A percentile compares a stretch with the other conserved stretches of the same genome.
Evolutionary conservation across 75 land plant species (phyloP).

Genomic region (Isoetes taiwanensis): DNA sequence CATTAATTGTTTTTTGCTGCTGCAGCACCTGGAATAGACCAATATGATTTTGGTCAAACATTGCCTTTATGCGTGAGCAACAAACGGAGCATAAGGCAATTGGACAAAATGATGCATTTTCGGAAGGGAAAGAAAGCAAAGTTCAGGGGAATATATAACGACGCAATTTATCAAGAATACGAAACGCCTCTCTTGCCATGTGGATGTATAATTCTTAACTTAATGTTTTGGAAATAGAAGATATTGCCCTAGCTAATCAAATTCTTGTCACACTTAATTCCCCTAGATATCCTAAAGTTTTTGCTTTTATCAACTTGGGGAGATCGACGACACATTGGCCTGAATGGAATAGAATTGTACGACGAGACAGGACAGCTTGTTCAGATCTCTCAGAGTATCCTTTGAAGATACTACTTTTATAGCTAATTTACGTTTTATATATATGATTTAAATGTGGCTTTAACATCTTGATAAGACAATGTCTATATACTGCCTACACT

Average conservation of each 20-base stretch:
- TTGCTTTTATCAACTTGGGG: neutral
- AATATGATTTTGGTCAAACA: slow-evolving; percentile 2
- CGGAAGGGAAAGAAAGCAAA: neutral
- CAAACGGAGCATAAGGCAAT: neutral
- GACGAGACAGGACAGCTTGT: neutral
- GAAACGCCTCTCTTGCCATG: neutral
- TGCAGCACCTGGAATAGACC: slow-evolving; percentile 2
- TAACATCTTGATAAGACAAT: neutral
- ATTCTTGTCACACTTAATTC: neutral
- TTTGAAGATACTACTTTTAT: neutral
- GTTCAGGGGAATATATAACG: neutral
- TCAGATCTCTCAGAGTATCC: neutral
- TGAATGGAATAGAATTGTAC: neutral
- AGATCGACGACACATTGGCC: neutral
- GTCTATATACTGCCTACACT: neutral
- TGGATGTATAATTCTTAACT: neutral
- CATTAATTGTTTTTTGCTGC: neutral
- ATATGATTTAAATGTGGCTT: too few relatives aligned
- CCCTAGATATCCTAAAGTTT: slow-evolving; percentile 3
- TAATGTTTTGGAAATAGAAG: neutral
- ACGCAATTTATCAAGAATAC: neutral
- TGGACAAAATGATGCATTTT: neutral
- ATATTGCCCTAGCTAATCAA: neutral
- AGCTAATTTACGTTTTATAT: neutral
- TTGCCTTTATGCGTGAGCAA: neutral